Evolutionary conservation across 1,284 basidiomycete genomes (phyloP), one percentile per base, ranked within the genome.

Genomic region (Fomitopsis betulina): DNA sequence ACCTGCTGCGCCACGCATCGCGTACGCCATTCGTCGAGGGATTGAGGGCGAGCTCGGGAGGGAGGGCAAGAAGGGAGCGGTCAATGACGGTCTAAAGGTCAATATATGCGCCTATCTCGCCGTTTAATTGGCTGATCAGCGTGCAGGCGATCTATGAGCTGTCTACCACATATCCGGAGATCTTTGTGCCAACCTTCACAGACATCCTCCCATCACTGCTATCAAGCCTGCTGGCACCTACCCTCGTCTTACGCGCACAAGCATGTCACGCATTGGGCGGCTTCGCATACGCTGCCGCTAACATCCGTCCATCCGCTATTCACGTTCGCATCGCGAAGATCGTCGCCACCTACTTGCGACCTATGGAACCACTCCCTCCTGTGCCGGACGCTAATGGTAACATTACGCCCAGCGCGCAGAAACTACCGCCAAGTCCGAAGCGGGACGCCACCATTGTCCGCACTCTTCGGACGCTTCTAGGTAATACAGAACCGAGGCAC

Each of bases 51-150:
- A 91, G 60, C 81, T 93, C 19, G 91, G 90, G 3, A 89, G 89
- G 67, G 91, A 93, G 70, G 90, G 90, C 9, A 92, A 92, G 75
- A 92, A 89, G 65, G 90, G 91, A 0, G 83, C 89, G 2, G 79
- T 78, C 2, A 85, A 79, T 40, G 90, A 93, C 68, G 88, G 86
- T 19, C 76, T 91, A 49, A 88, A 84, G 80, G 88, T 86, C 67
- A 58, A 67, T 65, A 55, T 62, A 25, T 39, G 35, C 42, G 39
- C n/a, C 9, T 12, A 13, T 3, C 13, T 15, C 21, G 7, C 40
- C 25, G 13, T 42, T 32, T 59, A 60, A 63, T 38, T 58, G 49
- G 54, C 54, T 23, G 37, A 42, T 4, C 21, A 25, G 5, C 10
- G 49, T 38, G 62, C 59, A 91, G 89, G 89, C 89, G 6, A 78